Conservation (phyloP, 352 stramenopile species). For the Globisporangium cylindrosporum region DNA sequence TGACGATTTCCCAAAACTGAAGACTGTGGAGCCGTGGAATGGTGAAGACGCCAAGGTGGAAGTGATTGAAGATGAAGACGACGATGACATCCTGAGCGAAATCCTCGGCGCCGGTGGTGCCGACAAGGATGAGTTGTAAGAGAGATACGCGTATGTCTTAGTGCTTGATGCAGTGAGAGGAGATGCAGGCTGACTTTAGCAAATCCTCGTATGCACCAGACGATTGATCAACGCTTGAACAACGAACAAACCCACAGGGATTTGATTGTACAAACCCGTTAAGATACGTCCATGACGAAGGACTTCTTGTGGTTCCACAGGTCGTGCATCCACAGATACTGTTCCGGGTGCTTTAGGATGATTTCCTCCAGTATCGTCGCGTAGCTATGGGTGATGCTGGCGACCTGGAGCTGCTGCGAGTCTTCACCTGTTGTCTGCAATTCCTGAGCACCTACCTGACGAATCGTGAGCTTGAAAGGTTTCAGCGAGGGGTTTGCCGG, state of each 20-base stretch:
- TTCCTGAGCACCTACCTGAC: constrained; percentile 17
- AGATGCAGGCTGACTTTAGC: background rate
- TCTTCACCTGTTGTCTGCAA: background rate
- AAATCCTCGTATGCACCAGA: background rate
- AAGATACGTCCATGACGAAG: background rate
- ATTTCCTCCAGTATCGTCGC: constrained; percentile 33
- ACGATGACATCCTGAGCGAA: constrained; percentile 87
- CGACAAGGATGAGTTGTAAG: constrained; percentile 81
- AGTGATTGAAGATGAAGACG: constrained; percentile 74
- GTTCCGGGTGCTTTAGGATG: constrained; percentile 27
- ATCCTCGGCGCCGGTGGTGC: constrained; percentile 49
- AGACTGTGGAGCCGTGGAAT: constrained; percentile 74
- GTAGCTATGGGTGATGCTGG: constrained; percentile 36
- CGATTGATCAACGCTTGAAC: background rate
- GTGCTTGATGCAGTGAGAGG: background rate
- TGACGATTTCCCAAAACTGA: constrained; percentile 54
- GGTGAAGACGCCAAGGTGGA: constrained; percentile 78
- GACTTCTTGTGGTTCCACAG: constrained; percentile 33
- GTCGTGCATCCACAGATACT: constrained; percentile 63
- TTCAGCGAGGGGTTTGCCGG: constrained; percentile 15
- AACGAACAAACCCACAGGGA: background rate
- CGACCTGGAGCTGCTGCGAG: constrained; percentile 10
- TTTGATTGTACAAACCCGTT: background rate
- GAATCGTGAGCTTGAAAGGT: constrained; percentile 44
- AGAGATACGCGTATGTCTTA: background rate